A percentile compares a stretch with the other conserved stretches of the same genome.
These are phyloP conservation scores for Penicillium sp. DNA, from an alignment of 2,329 filamentous ascomycete genomes.

Conservation along the genomic window DNA sequence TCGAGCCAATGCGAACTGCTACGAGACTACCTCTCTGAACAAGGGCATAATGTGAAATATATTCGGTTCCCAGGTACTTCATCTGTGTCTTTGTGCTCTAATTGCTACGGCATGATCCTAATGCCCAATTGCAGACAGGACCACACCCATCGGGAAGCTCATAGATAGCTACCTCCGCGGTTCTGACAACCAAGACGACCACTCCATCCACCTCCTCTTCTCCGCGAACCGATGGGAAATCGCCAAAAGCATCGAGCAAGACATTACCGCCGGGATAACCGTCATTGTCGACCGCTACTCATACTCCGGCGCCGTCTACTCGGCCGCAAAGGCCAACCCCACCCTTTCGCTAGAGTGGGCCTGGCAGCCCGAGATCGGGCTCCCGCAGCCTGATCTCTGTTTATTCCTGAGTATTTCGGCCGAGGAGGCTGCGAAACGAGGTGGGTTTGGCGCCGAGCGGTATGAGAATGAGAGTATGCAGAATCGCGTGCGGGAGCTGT, in stretches of 20 bases:
- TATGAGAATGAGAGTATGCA: constrained; percentile 90
- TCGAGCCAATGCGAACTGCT: constrained; percentile 82
- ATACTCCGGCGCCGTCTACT: constrained; percentile 92
- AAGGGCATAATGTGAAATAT: constrained; percentile 57
- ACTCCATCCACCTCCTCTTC: constrained; percentile 87
- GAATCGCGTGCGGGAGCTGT: constrained; percentile 72
- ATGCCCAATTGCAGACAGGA: constrained; percentile 62
- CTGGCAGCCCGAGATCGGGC: constrained; percentile 77
- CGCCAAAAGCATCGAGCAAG: constrained; percentile 43
- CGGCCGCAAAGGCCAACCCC: constrained; percentile 79
- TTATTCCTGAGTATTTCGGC: constrained; percentile 83
- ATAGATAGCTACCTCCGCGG: constrained; percentile 81
- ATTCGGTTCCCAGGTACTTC: constrained; percentile 66
- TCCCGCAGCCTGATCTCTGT: constrained; percentile 84
- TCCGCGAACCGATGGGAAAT: constrained; percentile 88
- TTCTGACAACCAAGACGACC: constrained; percentile 74
- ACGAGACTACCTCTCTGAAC: constrained; percentile 53
- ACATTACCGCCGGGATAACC: constrained; percentile 67
- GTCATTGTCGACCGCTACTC: constrained; percentile 92
- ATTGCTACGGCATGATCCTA: constrained; percentile 12
- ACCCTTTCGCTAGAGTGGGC: constrained; percentile 75
- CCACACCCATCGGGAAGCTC: constrained; percentile 81
- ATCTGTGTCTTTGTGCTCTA: no score
- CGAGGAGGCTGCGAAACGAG: constrained; percentile 69
- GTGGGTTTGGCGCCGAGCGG: constrained; percentile 85